A percentile compares a stretch with the other conserved stretches of the same genome.
Conservation (phyloP, 768 basidiomycete species). For the Mycena epipterygia region DNA sequence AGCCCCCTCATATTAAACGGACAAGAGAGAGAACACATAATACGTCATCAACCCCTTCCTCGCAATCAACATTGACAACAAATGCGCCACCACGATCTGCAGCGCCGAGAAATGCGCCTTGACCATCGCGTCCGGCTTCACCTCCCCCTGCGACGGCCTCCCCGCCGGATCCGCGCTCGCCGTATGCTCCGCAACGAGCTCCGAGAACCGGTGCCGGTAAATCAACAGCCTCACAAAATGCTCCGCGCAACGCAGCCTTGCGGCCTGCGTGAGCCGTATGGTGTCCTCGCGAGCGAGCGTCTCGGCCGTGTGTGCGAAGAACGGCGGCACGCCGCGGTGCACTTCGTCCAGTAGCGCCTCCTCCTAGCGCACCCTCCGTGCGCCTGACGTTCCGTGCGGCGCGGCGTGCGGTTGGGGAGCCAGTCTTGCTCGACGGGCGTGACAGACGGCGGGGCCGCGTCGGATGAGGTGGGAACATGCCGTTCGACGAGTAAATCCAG, state of each 20-base stretch:
- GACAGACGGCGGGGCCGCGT: conserved; percentile 40
- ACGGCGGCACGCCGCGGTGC: conserved; percentile 74
- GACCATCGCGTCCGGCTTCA: conserved; percentile 84
- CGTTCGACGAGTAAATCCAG: conserved; percentile 87
- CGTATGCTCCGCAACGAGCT: conserved; percentile 79
- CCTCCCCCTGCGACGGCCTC: conserved; percentile 69
- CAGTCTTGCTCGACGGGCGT: conserved; percentile 54
- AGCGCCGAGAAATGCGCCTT: conserved; percentile 84
- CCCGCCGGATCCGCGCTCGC: conserved; percentile 55
- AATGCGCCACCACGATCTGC: conserved; percentile 85
- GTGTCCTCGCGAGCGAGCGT: conserved; percentile 89
- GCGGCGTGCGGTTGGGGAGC: conserved; percentile 88
- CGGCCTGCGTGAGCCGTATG: conserved; percentile 90
- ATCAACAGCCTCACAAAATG: conserved; percentile 91
- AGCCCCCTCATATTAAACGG: too few relatives aligned
- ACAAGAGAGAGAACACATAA: conserved; percentile 68
- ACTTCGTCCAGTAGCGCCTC: conserved; percentile 88
- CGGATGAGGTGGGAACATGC: conserved; percentile 58
- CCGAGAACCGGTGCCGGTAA: conserved; percentile 88
- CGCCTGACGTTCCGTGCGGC: conserved; percentile 83
- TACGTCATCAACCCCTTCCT: conserved; percentile 95
- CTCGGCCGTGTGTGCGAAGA: conserved; percentile 86
- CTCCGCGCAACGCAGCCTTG: conserved; percentile 88
- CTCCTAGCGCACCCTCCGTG: conserved; percentile 82
- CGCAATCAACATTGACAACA: conserved; percentile 89